These are phyloP conservation scores for Nothophytophthora sp. DNA, from an alignment of 352 stramenopile genomes.

Conservation along the genomic window DNA sequence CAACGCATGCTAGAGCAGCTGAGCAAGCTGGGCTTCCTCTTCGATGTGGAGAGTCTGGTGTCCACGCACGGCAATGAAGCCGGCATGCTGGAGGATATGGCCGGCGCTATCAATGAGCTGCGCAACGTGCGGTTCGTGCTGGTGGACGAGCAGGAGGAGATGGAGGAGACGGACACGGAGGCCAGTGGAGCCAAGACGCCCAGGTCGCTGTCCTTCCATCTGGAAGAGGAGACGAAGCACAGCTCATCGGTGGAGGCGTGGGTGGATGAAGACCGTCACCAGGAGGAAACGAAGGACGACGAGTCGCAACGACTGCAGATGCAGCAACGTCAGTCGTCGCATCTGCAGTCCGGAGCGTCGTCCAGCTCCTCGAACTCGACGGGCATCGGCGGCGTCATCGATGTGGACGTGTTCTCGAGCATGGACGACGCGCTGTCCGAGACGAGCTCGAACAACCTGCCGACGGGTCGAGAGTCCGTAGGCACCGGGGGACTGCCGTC, in stretches of 20 bases:
- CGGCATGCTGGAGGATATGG: slow-evolving; percentile 90
- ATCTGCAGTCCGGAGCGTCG: slow-evolving; percentile 28
- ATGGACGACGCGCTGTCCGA: slow-evolving; percentile 68
- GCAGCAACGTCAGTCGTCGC: slow-evolving; percentile 27
- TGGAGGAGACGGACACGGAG: slow-evolving; percentile 35
- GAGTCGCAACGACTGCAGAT: too few relatives aligned
- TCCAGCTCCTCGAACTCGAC: slow-evolving; percentile 36
- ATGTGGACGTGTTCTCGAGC: slow-evolving; percentile 81
- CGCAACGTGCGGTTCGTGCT: slow-evolving; percentile 78
- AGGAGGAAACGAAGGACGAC: too few relatives aligned
- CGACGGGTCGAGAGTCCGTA: slow-evolving; percentile 10
- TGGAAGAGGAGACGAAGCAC: slow-evolving; percentile 76
- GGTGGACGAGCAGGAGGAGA: slow-evolving; percentile 71
- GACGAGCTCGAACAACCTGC: slow-evolving; percentile 30
- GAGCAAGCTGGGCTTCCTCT: slow-evolving; percentile 81
- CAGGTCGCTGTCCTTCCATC: slow-evolving; percentile 55
- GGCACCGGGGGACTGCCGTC: slow-evolving; percentile 14
- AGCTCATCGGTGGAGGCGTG: slow-evolving; percentile 16
- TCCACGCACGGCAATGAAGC: slow-evolving; percentile 88
- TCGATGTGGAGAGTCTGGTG: slow-evolving; percentile 84
- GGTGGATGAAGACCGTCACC: too few relatives aligned
- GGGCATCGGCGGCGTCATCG: slow-evolving; percentile 68
- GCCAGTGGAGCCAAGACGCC: slow-evolving; percentile 38
- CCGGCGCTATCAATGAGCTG: slow-evolving; percentile 80
- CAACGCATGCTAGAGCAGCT: slow-evolving; percentile 73